phyloP scores from a whole-genome alignment of 192 early-diverging fungal genomes.

The Dissophora globulifera region DNA sequence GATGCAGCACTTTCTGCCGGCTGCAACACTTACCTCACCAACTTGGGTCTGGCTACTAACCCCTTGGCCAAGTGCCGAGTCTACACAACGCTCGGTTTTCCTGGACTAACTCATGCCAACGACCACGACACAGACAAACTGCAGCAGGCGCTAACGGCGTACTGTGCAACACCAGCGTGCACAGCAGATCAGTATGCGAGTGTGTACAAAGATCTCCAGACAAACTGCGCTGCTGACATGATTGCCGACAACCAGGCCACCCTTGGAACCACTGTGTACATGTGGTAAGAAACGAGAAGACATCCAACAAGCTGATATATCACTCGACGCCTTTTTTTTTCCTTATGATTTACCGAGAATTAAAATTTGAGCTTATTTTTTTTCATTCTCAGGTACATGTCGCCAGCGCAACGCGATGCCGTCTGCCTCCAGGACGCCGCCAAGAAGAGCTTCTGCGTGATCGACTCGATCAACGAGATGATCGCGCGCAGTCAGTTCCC shows the following conservation, averaged over 20 bases:
- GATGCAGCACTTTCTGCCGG: slow-evolving; percentile 27
- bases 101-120: slow-evolving; percentile 14
- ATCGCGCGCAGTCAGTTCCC: slow-evolving; percentile 35
- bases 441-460: slow-evolving; percentile 27
- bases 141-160: slow-evolving; percentile 20
- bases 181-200: slow-evolving; percentile 24
- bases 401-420: slow-evolving; percentile 39
- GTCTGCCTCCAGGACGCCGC: slow-evolving; percentile 24
- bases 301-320: no score
- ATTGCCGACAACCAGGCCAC: slow-evolving; percentile 17
- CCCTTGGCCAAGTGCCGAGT: slow-evolving; percentile 33
- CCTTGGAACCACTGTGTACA: slow-evolving; percentile 31
- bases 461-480: slow-evolving; percentile 40
- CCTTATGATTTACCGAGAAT: slow-evolving; percentile 12
- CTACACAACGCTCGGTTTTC: slow-evolving; percentile 43
- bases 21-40: slow-evolving; percentile 23
- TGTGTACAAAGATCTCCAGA: slow-evolving; percentile 27
- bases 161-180: slow-evolving; percentile 40
- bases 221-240: slow-evolving; percentile 41
- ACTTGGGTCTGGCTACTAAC: slow-evolving; percentile 1
- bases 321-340: no score
- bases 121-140: slow-evolving; percentile 44
- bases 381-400: slow-evolving; percentile 28
- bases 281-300: no score
- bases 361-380: slow-evolving; percentile 25